Evolutionary conservation across 2,329 filamentous ascomycete genomes (phyloP).

Genomic region (Diplocarpon rosae): DNA sequence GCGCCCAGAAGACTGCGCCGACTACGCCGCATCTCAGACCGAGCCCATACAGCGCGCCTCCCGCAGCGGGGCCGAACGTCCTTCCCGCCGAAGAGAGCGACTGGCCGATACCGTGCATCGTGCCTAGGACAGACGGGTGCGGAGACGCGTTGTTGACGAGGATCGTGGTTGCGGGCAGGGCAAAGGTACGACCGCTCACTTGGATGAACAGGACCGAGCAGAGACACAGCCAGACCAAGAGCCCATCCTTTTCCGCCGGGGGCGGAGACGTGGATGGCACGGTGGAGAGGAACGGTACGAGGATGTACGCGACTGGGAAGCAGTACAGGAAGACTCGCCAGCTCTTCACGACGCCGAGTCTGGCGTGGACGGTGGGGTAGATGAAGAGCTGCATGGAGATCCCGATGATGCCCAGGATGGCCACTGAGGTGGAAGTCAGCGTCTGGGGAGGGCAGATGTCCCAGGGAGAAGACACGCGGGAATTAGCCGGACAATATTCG

Average conservation of each 20-base stretch:
- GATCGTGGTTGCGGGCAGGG: conserved; percentile 18
- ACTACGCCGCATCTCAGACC: conserved; percentile 46
- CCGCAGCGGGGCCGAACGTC: conserved; percentile 48
- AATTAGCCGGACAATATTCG: too few species aligned
- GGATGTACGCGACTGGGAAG: conserved; percentile 59
- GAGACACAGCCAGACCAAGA: conserved; percentile 20
- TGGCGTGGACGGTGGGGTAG: conserved; percentile 57
- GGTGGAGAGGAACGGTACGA: conserved; percentile 57
- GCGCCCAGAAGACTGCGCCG: conserved; percentile 32
- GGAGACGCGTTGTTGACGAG: conserved; percentile 45
- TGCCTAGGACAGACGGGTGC: conserved; percentile 45
- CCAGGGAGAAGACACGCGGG: too few species aligned
- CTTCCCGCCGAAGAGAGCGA: conserved; percentile 46
- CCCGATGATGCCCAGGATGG: conserved; percentile 62
- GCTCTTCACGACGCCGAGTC: conserved; percentile 54
- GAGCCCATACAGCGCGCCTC: conserved; percentile 48
- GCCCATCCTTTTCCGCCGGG: conserved; percentile 21
- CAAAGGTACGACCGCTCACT: conserved; percentile 58
- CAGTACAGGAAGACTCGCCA: conserved; percentile 56
- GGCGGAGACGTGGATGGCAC: conserved; percentile 27
- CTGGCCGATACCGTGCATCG: conserved; percentile 46
- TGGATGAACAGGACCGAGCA: conserved; percentile 44
- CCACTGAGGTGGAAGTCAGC: too few species aligned
- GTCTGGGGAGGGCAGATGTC: too few species aligned
- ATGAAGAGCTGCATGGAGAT: conserved; percentile 57